A percentile compares a stretch with the other conserved stretches of the same genome.
phyloP scores from a whole-genome alignment of 1,284 basidiomycete species.

The Sphaerobolus stellatus region DNA sequence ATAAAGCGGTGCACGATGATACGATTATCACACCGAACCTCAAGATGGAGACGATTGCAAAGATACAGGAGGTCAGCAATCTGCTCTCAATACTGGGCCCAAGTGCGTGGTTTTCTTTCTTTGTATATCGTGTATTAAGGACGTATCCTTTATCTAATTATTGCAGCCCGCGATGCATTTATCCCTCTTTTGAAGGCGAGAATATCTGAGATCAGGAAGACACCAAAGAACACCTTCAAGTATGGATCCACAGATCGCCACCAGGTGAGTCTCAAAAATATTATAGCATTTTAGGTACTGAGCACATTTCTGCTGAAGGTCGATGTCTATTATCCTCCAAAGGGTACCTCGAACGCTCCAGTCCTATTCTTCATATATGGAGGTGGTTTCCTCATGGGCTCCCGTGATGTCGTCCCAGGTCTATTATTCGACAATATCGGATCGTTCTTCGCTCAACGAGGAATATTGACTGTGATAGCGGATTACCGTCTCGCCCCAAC shows the following conservation, averaged over 20 bases:
- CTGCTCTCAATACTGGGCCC: neutral
- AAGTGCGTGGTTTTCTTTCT: neutral
- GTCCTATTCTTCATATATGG: slow-evolving; percentile 65
- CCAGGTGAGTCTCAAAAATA: slow-evolving; percentile 38
- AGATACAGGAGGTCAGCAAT: neutral
- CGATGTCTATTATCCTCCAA: slow-evolving; percentile 56
- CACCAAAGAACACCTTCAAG: slow-evolving; percentile 50
- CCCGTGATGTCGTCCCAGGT: slow-evolving; percentile 44
- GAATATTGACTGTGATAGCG: slow-evolving; percentile 58
- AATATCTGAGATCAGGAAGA: slow-evolving; percentile 39
- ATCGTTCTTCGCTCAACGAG: slow-evolving; percentile 57
- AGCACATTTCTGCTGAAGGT: slow-evolving; percentile 34
- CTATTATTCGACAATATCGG: slow-evolving; percentile 55
- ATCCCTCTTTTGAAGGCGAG: slow-evolving; percentile 42
- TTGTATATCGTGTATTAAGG: too few relatives aligned
- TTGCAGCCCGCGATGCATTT: slow-evolving; percentile 32
- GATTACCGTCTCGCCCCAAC: slow-evolving; percentile 63
- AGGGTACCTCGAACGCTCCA: slow-evolving; percentile 33
- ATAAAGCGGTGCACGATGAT: too few relatives aligned
- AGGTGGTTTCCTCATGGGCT: slow-evolving; percentile 56
- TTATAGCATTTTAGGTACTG: neutral
- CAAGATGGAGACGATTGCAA: slow-evolving; percentile 2
- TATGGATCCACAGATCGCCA: slow-evolving; percentile 56
- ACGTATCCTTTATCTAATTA: neutral
- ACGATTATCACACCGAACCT: too few relatives aligned